phyloP scores from a whole-genome alignment of 495 filamentous ascomycete genomes.

The Aspergillus steynii region DNA sequence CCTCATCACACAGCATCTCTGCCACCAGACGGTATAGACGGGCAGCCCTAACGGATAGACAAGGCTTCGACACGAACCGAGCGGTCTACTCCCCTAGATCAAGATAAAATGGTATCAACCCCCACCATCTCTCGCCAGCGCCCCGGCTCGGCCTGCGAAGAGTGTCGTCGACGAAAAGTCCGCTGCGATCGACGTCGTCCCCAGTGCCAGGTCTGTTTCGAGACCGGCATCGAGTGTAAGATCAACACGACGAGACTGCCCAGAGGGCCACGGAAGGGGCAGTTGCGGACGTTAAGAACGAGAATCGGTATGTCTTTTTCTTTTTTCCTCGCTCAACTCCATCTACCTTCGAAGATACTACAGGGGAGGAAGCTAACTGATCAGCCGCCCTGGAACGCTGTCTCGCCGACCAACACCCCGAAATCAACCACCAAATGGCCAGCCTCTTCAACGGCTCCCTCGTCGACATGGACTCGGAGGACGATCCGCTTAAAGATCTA shows the following conservation, averaged over 20 bases:
- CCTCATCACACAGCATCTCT: background rate
- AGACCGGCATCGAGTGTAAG: conserved; percentile 49
- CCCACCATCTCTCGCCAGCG: conserved; percentile 22
- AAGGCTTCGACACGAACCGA: no score
- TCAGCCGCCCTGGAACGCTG: conserved; percentile 27
- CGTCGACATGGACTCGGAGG: conserved; percentile 21
- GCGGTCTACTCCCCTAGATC: no score
- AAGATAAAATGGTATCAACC: conserved; percentile 11
- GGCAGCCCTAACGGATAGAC: no score
- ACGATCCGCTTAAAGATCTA: conserved; percentile 17
- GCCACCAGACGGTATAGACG: background rate
- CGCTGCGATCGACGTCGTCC: conserved; percentile 54
- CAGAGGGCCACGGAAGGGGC: conserved; percentile 55
- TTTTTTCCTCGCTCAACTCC: background rate
- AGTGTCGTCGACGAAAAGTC: conserved; percentile 44
- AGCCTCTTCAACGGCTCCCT: conserved; percentile 14
- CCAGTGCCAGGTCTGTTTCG: conserved; percentile 49
- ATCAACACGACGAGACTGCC: conserved; percentile 45
- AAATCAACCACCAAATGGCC: conserved; percentile 20
- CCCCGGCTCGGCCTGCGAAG: conserved; percentile 36
- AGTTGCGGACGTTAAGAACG: conserved; percentile 49
- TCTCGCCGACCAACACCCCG: conserved; percentile 23
- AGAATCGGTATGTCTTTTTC: conserved; percentile 39
- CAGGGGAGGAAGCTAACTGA: background rate
- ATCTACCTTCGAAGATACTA: background rate